phyloP scores from a whole-genome alignment of 176 grass and related monocot genomes.

The Triticum aestivum region IWGSC_CS_RefSeq_v2.1 NC_057808.1:562256365-562256864 shows the following conservation, averaged over 20 bases:
- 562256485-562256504: not conserved
- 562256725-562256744: not conserved
- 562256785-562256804: not conserved
- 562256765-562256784: not conserved
- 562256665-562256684: not conserved
- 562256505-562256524: not conserved
- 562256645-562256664: not conserved
- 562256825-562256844: not conserved
- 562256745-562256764: not conserved
- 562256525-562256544: not conserved
- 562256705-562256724: not conserved
- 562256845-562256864: not conserved
- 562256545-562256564: not conserved
- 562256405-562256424: not conserved
- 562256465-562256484: not conserved
- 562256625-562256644: not conserved
- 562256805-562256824: not conserved
- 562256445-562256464: not conserved
- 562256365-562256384: not conserved
- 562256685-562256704: not conserved
- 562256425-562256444: not conserved
- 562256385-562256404: not conserved
- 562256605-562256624: not conserved
- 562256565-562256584: not conserved
- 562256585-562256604: not conserved